A percentile compares a stretch with the other conserved stretches of the same genome.
phyloP scores from a whole-genome alignment of 768 basidiomycete genomes.

The Strobilomyces dryophilus region DNA sequence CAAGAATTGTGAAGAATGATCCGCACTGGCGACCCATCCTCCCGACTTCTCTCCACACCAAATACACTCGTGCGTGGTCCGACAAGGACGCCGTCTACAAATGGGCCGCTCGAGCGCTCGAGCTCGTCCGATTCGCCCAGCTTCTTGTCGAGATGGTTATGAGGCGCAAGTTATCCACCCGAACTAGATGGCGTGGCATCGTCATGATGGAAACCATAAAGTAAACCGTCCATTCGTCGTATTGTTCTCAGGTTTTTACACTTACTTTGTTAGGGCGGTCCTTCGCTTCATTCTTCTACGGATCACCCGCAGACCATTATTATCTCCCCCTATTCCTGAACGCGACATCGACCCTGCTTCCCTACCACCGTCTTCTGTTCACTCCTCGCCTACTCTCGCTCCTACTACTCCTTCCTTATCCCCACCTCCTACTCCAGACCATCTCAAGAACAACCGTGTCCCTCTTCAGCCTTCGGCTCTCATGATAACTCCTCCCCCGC shows the following conservation, averaged over 20 bases:
- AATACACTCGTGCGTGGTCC: constrained; percentile 87
- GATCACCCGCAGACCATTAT: constrained; percentile 70
- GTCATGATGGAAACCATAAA: constrained; percentile 79
- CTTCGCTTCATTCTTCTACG: constrained; percentile 72
- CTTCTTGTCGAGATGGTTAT: constrained; percentile 89
- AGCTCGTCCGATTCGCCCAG: constrained; percentile 76
- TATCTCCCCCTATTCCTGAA: constrained; percentile 79
- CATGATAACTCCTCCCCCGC: constrained; percentile 47
- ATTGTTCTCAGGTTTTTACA: constrained; percentile 2
- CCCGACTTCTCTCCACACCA: constrained; percentile 72
- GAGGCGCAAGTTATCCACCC: constrained; percentile 61
- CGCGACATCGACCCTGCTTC: constrained; percentile 80
- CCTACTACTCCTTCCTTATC: constrained; percentile 56
- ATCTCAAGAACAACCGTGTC: constrained; percentile 73
- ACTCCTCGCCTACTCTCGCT: constrained; percentile 57
- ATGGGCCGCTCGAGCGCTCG: constrained; percentile 71
- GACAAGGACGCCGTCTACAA: constrained; percentile 68
- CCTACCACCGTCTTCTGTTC: constrained; percentile 49
- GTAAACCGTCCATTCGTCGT: constrained; percentile 40
- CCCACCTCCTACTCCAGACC: constrained; percentile 65
- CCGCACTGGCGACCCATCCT: constrained; percentile 73
- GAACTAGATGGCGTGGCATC: constrained; percentile 71
- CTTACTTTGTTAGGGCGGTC: constrained; percentile 48
- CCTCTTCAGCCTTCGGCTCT: constrained; percentile 63
- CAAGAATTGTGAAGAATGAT: constrained; percentile 56